Evolutionary conservation across 176 grass and related monocot species (phyloP).

Genomic region (Zoysia pacifica): DNA sequence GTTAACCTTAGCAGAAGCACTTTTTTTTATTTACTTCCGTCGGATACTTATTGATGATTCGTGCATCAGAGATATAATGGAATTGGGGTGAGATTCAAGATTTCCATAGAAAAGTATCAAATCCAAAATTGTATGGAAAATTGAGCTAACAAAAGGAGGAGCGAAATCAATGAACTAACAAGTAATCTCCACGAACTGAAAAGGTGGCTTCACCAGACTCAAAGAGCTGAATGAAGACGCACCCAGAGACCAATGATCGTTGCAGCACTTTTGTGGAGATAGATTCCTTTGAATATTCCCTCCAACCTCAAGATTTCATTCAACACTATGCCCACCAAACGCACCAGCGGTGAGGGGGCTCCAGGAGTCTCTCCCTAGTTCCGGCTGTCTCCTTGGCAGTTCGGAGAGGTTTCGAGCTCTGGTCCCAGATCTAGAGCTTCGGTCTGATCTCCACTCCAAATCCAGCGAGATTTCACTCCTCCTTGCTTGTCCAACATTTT

Average conservation of each 20-base stretch:
- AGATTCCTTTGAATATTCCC: slow-evolving; percentile 18
- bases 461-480: too few species aligned
- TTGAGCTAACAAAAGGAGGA: background rate
- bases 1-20: background rate
- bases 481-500: too few species aligned
- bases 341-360: too few species aligned
- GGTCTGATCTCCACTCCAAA: too few species aligned
- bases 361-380: too few species aligned
- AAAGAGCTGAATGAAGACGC: background rate
- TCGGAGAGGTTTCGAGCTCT: too few species aligned
- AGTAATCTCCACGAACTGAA: too few species aligned
- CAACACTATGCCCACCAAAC: background rate
- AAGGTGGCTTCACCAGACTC: background rate
- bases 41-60: background rate
- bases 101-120: background rate
- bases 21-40: background rate
- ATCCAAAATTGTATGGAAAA: background rate
- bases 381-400: too few species aligned
- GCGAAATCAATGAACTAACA: background rate
- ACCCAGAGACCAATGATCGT: background rate
- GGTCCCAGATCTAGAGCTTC: too few species aligned
- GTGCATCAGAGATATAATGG: background rate
- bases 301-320: background rate
- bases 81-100: background rate
- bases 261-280: background rate